Evolutionary conservation across 2,329 filamentous ascomycete genomes (phyloP).

Genomic region (Penicillium vulpinum): DNA sequence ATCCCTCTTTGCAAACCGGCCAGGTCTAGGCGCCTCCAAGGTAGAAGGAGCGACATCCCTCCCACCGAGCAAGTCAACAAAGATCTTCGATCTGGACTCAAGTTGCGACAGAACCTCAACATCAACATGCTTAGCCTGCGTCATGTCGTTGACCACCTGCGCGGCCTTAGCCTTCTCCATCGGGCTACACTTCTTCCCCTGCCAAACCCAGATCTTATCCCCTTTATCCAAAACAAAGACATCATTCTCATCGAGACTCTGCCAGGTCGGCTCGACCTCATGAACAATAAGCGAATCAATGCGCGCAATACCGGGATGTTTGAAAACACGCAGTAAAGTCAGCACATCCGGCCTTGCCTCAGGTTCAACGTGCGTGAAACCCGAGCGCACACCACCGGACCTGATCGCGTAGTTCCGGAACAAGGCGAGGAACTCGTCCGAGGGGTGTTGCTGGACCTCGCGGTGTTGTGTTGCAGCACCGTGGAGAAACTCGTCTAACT

Average conservation of each 20-base stretch:
- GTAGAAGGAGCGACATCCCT: constrained; percentile 42
- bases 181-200: constrained; percentile 63
- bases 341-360: constrained; percentile 47
- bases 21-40: constrained; percentile 47
- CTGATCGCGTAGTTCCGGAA: constrained; percentile 63
- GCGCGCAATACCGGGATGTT: constrained; percentile 53
- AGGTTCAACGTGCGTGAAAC: constrained; percentile 63
- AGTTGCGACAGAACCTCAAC: constrained; percentile 65
- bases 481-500: constrained; percentile 66
- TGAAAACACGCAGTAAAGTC: constrained; percentile 64
- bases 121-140: constrained; percentile 61
- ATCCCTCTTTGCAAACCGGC: constrained; percentile 24
- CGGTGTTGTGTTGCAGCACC: constrained; percentile 65
- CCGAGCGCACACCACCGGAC: constrained; percentile 61
- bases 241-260: constrained; percentile 64
- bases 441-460: constrained; percentile 61
- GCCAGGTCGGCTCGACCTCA: constrained; percentile 63
- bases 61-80: constrained; percentile 60
- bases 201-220: constrained; percentile 69
- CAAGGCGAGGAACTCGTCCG: constrained; percentile 60
- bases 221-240: constrained; percentile 65
- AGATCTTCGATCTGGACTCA: constrained; percentile 51
- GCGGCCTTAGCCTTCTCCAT: constrained; percentile 71
- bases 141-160: constrained; percentile 61
- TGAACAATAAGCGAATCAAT: constrained; percentile 58